Base-by-base conservation (phyloP, 2,329 filamentous ascomycete genomes). In the Sarocladium strictum region DNA sequence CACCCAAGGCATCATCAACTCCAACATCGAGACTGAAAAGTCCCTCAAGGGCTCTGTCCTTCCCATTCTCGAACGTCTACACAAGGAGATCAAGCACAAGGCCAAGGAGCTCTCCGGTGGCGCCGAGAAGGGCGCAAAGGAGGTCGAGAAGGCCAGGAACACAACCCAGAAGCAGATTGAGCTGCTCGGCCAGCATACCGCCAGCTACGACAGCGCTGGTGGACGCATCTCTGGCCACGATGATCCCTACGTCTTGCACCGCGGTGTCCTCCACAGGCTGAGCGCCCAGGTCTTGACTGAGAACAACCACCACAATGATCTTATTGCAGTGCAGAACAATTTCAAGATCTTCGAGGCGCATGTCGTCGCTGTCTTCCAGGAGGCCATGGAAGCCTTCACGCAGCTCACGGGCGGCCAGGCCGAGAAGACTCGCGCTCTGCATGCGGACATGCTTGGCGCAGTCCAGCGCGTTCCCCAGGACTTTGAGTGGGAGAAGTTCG, bases 1-100 rank as follows among this genome's bases (percentile, higher is more conserved):
- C 72, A 97, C 93, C 4, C 89, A 96, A 80, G 89, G 87, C 45
- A 81, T 97, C 64, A 84, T 91, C 64, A 96, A 94, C 71, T 86
- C 89, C 66, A 93, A 97, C 69, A 75, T 86, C 63, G 93, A 97
- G 69, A 96, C 92, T 5, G 91, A 94, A 63, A 94, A 94, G 77
- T 89, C 85, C 62, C 80, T 99, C 61, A 96, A 93, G 72, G 86
- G 85, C 57, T 85, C 86, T 14, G 88, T 97, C 27, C 78, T 96
- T 19, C 94, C 93, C 35, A 86, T 93, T 59, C 86, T 99, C 66
- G 90, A 95, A 63, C 87, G 91, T 53, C 78, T 99, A 50, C 92
- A 97, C 75, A 86, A 90, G 69, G 94, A 97, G 70, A 94, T 99
- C 77, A 99, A 97, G 80, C 85, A 88, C 75, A 97, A 97, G 77